Evolutionary conservation across 495 filamentous ascomycete genomes (phyloP), one percentile per base, ranked within the genome.

Genomic region (Bombardia bombarda): DNA sequence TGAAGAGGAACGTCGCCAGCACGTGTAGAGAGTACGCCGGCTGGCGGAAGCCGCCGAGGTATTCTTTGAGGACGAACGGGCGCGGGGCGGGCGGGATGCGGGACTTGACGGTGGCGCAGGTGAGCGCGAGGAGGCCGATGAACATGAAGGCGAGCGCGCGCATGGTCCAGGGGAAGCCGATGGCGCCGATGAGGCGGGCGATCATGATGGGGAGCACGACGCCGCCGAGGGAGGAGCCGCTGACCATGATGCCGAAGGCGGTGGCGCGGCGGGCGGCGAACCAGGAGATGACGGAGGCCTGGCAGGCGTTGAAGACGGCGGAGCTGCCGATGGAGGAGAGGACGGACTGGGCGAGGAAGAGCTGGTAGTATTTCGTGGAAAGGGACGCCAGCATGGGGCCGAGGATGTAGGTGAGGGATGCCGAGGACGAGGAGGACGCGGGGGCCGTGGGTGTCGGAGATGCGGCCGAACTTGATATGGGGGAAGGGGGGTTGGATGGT

Each of bases 121-220:
- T 68, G 46, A 86, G 67, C 34, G 66, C 54, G 31, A 87, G 71
- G 23, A 88, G 63, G 10, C 56, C 65, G 1, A 88, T 69, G 43
- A 89, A 78, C 38, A 89, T 53, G 49, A 90, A 87, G 7, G 79
- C 84, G 26, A 70, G 64, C 24, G 71, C 72, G 14, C 86, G 78
- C 66, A 90, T 79, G 3, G 85, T 71, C 86, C 86, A 92, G 2
- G 66, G 62, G 47, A 85, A 90, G 6, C 83, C 85, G 36, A 86
- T 70, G 19, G 63, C 38, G 0, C 65, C 69, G 47, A 89, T 78
- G 16, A 88, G 58, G 16, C 73, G 67, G 8, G 73, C 55, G 32
- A 87, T 73, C 74, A 89, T 81, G 56, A 90, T 88, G 4, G 79
- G 79, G 30, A 84, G 69, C 10, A 86, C 68, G 23, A 85, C 73